Base-by-base conservation (phyloP, 225 moss, liverwort and hornwort species). In the Physcomitrium patens region DNA sequence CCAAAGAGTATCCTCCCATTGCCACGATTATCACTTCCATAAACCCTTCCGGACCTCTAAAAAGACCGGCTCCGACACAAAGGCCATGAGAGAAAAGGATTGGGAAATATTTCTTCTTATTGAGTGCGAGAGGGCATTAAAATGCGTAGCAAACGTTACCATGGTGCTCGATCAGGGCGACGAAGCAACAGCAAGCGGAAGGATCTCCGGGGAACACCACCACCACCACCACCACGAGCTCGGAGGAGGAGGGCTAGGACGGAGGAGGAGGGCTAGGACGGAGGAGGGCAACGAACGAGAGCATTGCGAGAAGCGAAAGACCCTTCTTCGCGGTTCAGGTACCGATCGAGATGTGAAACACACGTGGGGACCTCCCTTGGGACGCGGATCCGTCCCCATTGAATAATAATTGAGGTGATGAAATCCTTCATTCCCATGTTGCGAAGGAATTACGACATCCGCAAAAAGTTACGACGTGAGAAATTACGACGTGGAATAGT, bases 351-450 rank as follows among this genome's bases (percentile, higher is more conserved):
- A 74, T 65, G 63, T 0, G 10, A 12, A 0, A 0, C 23, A 0
- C 3, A 63, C 47, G n/a, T n/a, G 31, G 2, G 2, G 3, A 18
- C 0, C 0, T 60, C 9, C 0, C 10, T 77, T 5, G 70, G 70
- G 18, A 78, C 0, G 7, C 69, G 43, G 28, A 14, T 0, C 53
- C 61, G 10, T 31, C 2, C 1, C 3, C 1, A 41, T 13, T n/a
- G n/a, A n/a, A n/a, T 45, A 56, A 81, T 77, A 76, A 81, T 81
- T 81, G 73, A 77, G 81, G 76, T 76, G 49, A 48, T 66, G 49
- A 37, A 37, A 37, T 7, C 5, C 31, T 37, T 37, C 31, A 4
- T 37, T 37, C 31, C 31, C 31, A 37, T 7, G 31, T 2, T 37
- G 31, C 31, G 31, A 3, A 37, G 31, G 31, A 37, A 37, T 37